Conservation (phyloP, 139 green algal genomes). For the Choricystis sp. region DNA sequence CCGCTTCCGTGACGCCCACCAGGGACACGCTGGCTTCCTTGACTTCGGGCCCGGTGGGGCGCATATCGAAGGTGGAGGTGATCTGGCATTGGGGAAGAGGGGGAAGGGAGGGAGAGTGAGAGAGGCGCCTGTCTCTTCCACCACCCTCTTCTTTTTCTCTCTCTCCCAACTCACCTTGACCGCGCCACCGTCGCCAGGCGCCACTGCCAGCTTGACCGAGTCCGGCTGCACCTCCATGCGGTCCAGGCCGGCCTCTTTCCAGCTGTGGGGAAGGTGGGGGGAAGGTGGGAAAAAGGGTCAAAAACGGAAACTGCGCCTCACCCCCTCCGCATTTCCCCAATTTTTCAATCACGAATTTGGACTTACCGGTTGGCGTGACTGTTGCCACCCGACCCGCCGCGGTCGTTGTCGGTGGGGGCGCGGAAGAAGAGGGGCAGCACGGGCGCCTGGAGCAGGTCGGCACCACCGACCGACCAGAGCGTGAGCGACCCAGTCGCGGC, state of each 20-base stretch:
- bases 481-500: background rate
- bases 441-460: conserved; percentile 16
- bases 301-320: background rate
- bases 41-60: background rate
- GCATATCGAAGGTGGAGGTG: background rate
- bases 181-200: background rate
- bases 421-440: conserved; percentile 45
- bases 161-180: background rate
- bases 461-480: background rate
- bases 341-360: background rate
- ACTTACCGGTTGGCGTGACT: conserved; percentile 49
- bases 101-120: too few relatives aligned
- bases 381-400: conserved; percentile 42
- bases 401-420: conserved; percentile 77
- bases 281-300: background rate
- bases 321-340: background rate
- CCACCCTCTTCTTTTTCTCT: too few relatives aligned
- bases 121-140: too few relatives aligned
- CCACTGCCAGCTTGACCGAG: background rate
- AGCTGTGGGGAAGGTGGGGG: conserved; percentile 10
- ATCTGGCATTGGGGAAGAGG: too few relatives aligned
- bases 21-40: background rate
- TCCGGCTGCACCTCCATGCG: conserved; percentile 12
- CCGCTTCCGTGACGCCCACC: conserved; percentile 19
- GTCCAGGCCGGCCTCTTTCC: conserved; percentile 37